Evolutionary conservation across 2,329 filamentous ascomycete genomes (phyloP), one percentile per base, ranked within the genome.

Genomic region (Sordariomycetes sp.): DNA sequence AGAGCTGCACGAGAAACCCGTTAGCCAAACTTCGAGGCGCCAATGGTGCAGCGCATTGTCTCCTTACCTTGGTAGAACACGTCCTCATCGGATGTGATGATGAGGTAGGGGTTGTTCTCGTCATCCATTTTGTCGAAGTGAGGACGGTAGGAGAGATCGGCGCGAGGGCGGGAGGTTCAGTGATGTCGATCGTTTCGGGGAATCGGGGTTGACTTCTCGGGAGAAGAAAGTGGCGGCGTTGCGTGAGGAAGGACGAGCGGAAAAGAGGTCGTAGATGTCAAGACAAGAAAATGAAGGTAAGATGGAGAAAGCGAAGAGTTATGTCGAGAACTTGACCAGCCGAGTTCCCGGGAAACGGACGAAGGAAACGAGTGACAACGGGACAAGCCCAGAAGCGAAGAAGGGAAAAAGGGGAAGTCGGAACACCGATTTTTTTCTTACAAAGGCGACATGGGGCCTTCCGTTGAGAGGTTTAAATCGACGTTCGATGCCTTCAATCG

Each of bases 51-150:
- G 17, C 20, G 45, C 20, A 24, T 22, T 20, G 20, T 20, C 5
- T 50, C n/a, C 58, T 32, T 58, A 62, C 61, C 61, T 58, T 62
- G 50, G 36, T 52, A 57, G 52, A 59, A 61, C 13, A 61, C 56
- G 4, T 57, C 58, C 5, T 62, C 58, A 39, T 60, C 60, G 10
- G 58, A 58, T 35, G 61, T 60, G 55, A 61, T 58, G 42, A 62
- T 60, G 58, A 61, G 57, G 53, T 60, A 57, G 13, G 59, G 53
- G 15, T 58, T 58, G 52, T 54, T 39, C 10, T 59, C 57, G 17
- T 57, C 56, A n/a, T 51, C 54, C 57, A 60, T 59, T 20, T 32
- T 55, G 51, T 34, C 28, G 52, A 22, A 12, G 12, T n/a, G 48
- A n/a, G 28, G 51, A 52, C 15, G 34, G 22, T 17, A 7, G 17